These are phyloP conservation scores for Hyphopichia homilentoma DNA, from an alignment of 805 yeast species.

Conservation along the genomic window DNA sequence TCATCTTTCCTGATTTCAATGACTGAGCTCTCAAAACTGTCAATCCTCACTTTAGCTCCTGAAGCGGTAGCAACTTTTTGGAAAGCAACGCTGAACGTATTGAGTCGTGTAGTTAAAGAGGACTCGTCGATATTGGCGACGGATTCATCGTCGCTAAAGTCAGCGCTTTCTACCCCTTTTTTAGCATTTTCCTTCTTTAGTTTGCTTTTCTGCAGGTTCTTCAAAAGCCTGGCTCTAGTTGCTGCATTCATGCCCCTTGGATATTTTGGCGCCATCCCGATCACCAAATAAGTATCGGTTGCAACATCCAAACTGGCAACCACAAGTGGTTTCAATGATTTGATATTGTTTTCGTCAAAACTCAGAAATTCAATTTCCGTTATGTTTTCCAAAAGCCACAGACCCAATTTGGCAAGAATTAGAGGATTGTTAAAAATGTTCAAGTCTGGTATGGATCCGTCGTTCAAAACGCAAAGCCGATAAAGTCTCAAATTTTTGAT, in stretches of 20 bases:
- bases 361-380: conserved; percentile 61
- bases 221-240: conserved; percentile 27
- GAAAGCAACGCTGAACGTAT: conserved; percentile 87
- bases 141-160: conserved; percentile 29
- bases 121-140: conserved; percentile 33
- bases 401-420: conserved; percentile 76
- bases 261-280: conserved; percentile 84
- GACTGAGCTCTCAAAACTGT: conserved; percentile 91
- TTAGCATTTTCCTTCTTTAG: conserved; percentile 25
- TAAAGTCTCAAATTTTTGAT: conserved; percentile 77
- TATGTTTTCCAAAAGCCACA: conserved; percentile 88
- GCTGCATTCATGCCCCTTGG: conserved; percentile 45
- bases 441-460: conserved; percentile 70
- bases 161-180: conserved; percentile 14
- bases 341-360: conserved; percentile 32
- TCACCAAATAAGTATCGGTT: conserved; percentile 77
- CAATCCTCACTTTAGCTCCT: conserved; percentile 86
- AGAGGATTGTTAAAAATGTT: conserved; percentile 80
- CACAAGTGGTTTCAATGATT: conserved; percentile 67
- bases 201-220: conserved; percentile 23
- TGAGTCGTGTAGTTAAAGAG: conserved; percentile 51
- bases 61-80: conserved; percentile 81
- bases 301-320: conserved; percentile 75
- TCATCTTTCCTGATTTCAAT: conserved; percentile 89
- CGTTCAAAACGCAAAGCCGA: conserved; percentile 82